Base-by-base conservation (phyloP, 345 rosid genomes). In the Erucastrum elatum region DNA sequence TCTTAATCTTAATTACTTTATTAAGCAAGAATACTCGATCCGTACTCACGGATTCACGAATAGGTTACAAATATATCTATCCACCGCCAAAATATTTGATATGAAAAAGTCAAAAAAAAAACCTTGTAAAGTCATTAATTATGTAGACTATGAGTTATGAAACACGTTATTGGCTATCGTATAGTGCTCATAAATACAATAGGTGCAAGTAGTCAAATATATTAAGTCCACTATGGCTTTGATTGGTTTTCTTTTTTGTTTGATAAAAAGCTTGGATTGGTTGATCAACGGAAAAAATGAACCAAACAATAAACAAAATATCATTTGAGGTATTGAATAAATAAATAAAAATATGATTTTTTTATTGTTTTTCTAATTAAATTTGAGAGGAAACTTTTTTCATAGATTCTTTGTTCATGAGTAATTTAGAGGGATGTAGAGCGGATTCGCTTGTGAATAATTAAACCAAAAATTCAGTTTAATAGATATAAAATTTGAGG, bases 121-220 rank as follows among this genome's bases (percentile, higher is more conserved):
- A n/a, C n/a, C 30, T 29, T 29, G 30, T 29, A 29, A n/a, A n/a
- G 30, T 29, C 30, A 29, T 29, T 29, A 29, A 29, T 29, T 75
- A 8, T 6, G 10, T 66, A 27, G 59, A 66, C 58, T n/a, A 66
- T 53, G 64, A 67, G 2, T 53, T 53, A 53, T 53, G 26, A 16
- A 16, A 53, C 79, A 11, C 79, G 73, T 67, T 67, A 56, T 75
- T 44, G 60, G 60, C 30, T 29, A 66, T 75, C 17, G 33, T 25
- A 29, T 37, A 72, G 7, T 74, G 26, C 64, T 64, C 13, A 49
- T 11, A 11, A 13, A 74, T n/a, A 31, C 60, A 12, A 34, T 56
- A 70, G 17, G 30, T 16, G 31, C 12, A 31, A 73, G 78, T 66
- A 66, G 49, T 75, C 73, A 67, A 16, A 29, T 59, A 27, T 75